These are phyloP conservation scores for Citrus trifoliata DNA, from an alignment of 345 rosid species.

Conservation along the genomic window DNA sequence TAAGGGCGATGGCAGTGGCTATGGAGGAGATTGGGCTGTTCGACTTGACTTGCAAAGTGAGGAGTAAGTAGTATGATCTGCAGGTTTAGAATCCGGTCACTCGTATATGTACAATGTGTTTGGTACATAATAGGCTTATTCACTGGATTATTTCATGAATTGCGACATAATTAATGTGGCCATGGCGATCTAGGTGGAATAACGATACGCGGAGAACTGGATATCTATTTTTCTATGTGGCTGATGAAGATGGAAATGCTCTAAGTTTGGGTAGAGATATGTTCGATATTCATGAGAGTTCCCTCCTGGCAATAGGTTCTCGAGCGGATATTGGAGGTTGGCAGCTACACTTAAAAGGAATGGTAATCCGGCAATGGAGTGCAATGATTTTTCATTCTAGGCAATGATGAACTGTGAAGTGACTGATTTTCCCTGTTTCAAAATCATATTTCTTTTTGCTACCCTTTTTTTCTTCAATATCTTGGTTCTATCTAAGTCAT, in stretches of 20 bases:
- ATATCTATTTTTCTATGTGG: conserved; percentile 82
- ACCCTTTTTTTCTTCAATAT: not conserved
- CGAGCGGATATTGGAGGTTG: conserved; percentile 62
- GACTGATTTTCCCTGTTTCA: not conserved
- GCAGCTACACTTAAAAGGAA: conserved; percentile 77
- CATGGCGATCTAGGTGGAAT: conserved; percentile 29
- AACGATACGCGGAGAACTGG: conserved; percentile 48
- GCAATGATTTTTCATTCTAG: not conserved
- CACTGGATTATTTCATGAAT: not conserved
- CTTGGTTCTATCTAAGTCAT: not conserved
- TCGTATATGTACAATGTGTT: not conserved
- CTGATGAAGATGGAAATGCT: conserved; percentile 72
- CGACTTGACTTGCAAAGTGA: conserved; percentile 46
- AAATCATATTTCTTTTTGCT: not conserved
- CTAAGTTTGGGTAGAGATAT: conserved; percentile 39
- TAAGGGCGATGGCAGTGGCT: conserved; percentile 63
- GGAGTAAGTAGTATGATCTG: conserved; percentile 34
- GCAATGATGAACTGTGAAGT: not conserved
- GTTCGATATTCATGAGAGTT: conserved; percentile 28
- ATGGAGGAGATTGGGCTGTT: conserved; percentile 97
- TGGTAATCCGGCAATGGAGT: conserved; percentile 37
- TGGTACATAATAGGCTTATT: not conserved
- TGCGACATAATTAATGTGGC: not conserved
- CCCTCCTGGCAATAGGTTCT: conserved; percentile 70
- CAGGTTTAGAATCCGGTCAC: conserved; percentile 2